A percentile compares a stretch with the other conserved stretches of the same genome.
phyloP scores from a whole-genome alignment of 805 yeast species.

The Metschnikowia hibisci region DNA sequence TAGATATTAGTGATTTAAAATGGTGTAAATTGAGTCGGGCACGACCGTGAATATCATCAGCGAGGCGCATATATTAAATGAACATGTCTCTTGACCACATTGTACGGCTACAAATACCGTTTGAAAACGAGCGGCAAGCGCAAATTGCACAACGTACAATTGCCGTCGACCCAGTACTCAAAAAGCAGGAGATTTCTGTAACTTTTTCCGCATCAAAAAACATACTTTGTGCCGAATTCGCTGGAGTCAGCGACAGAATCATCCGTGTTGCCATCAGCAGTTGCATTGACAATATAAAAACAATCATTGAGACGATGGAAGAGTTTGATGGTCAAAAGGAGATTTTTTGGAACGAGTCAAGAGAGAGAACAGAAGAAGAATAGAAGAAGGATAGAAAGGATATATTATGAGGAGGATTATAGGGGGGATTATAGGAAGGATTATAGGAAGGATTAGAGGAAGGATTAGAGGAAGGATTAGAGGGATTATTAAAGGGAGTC shows the following conservation, averaged over 20 bases:
- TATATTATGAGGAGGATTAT: too few relatives aligned
- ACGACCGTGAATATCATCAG: not conserved
- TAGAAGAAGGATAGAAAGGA: too few relatives aligned
- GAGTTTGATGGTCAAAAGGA: constrained; percentile 49
- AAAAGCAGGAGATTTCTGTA: constrained; percentile 59
- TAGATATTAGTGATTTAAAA: too few relatives aligned
- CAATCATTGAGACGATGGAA: constrained; percentile 77
- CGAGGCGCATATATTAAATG: not conserved
- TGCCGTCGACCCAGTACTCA: constrained; percentile 77
- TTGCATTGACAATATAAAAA: constrained; percentile 69
- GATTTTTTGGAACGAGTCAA: constrained; percentile 13
- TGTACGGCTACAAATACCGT: constrained; percentile 55
- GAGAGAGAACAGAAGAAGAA: not conserved
- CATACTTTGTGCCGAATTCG: constrained; percentile 45
- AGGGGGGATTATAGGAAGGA: too few relatives aligned
- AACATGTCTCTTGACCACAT: constrained; percentile 17
- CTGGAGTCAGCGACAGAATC: constrained; percentile 66
- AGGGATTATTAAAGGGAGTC: too few relatives aligned
- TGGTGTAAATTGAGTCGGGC: not conserved
- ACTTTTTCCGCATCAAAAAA: constrained; percentile 34
- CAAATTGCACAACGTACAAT: constrained; percentile 57
- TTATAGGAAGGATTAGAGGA: too few relatives aligned
- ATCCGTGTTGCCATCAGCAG: constrained; percentile 83
- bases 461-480: too few relatives aligned
- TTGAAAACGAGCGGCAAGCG: constrained; percentile 57